Conservation (phyloP, 176 grass and related monocot genomes). For the Carex kokanica region DNA sequence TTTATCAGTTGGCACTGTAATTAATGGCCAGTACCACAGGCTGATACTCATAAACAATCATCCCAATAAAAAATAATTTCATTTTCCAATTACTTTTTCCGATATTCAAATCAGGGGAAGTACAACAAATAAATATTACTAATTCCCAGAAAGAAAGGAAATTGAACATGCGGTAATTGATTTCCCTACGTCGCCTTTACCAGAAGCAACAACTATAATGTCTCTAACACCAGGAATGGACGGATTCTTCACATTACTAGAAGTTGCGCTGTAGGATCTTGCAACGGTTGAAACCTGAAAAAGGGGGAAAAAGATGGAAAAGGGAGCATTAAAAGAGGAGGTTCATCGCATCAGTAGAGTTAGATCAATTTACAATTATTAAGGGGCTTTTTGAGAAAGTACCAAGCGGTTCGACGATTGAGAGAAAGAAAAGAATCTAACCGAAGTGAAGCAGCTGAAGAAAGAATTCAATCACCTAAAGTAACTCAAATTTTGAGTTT, state of each 20-base stretch:
- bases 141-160: background rate
- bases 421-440: background rate
- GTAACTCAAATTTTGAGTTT: no score
- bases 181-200: constrained; percentile 92
- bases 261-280: constrained; percentile 45
- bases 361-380: background rate
- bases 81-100: background rate
- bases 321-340: no score
- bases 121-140: constrained; percentile 10
- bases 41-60: background rate
- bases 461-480: no score
- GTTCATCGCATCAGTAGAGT: background rate
- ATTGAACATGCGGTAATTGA: constrained; percentile 87
- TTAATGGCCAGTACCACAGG: constrained; percentile 35
- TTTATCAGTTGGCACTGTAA: background rate
- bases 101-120: background rate
- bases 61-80: background rate
- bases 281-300: constrained; percentile 11
- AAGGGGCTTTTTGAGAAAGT: background rate
- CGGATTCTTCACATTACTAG: constrained; percentile 28
- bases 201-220: constrained; percentile 79
- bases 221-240: constrained; percentile 58
- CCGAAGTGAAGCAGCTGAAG: background rate
- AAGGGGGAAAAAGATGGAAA: background rate
- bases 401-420: background rate